These are phyloP conservation scores for Mycena latifolia DNA, from an alignment of 768 basidiomycete genomes.

Conservation along the genomic window DNA sequence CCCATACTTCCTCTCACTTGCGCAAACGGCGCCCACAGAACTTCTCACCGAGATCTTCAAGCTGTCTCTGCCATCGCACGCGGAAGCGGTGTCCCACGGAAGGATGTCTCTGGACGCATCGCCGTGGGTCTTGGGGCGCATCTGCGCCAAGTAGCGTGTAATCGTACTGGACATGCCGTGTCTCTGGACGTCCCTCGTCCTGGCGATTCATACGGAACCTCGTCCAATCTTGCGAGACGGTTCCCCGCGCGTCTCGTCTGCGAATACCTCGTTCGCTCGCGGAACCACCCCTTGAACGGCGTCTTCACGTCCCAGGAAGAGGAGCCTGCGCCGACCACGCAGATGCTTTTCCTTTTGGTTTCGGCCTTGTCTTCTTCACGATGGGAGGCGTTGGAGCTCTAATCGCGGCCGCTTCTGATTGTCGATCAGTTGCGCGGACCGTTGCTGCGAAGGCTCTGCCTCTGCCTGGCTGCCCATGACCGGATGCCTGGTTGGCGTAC, in stretches of 20 bases:
- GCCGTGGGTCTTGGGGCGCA: neutral
- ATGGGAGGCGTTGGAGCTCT: neutral
- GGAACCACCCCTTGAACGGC: constrained; percentile 20
- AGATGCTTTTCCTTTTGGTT: neutral
- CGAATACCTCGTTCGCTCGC: neutral
- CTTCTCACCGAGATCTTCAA: neutral
- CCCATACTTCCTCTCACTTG: neutral
- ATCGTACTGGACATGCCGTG: neutral
- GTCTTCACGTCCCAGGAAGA: neutral
- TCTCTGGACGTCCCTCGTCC: neutral
- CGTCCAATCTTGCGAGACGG: neutral
- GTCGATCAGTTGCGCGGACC: neutral
- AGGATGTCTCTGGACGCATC: neutral
- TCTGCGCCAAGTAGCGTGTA: neutral
- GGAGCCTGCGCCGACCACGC: neutral
- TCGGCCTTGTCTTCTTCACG: neutral
- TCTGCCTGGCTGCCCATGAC: neutral
- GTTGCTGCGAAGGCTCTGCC: neutral
- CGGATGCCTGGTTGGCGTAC: neutral
- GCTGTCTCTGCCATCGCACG: neutral
- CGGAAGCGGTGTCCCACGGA: neutral
- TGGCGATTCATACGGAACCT: neutral
- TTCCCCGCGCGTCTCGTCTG: neutral
- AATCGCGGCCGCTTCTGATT: neutral
- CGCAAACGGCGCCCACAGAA: neutral